These are phyloP conservation scores for Letharia columbiana DNA, from an alignment of 495 filamentous ascomycete species.

Conservation along the genomic window DNA sequence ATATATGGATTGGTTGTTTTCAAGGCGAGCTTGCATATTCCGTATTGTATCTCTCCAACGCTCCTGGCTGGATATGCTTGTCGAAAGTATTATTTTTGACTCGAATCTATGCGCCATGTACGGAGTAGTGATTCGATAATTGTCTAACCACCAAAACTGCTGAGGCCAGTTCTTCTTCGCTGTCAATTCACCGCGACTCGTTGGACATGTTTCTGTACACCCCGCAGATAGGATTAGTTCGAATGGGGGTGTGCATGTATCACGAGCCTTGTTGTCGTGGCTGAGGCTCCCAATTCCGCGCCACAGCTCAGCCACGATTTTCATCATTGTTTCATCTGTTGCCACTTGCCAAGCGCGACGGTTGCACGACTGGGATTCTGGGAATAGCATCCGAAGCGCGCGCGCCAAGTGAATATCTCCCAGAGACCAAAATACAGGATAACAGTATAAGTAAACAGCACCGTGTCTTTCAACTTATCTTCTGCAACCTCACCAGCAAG, in stretches of 20 bases:
- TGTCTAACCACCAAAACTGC: background rate
- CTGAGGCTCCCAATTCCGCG: no score
- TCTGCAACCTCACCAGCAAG: no score
- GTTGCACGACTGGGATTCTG: no score
- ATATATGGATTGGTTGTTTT: slow-evolving; percentile 1
- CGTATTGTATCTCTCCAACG: background rate
- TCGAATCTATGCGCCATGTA: background rate
- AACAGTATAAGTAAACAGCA: no score
- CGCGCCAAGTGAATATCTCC: no score
- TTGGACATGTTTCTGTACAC: background rate
- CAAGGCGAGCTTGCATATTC: background rate
- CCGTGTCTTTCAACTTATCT: no score
- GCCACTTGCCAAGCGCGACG: no score
- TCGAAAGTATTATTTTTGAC: background rate
- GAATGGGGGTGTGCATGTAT: no score
- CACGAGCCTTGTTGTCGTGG: no score
- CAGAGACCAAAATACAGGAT: no score
- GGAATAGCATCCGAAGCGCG: background rate
- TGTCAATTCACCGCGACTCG: background rate
- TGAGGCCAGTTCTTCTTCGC: background rate
- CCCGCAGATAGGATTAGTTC: no score
- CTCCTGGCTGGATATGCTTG: background rate
- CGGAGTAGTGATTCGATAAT: background rate
- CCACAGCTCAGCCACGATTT: background rate
- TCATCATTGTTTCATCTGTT: background rate